Base-by-base conservation (phyloP, 129 eudicot genomes). In the Ambrosia trifida region DNA sequence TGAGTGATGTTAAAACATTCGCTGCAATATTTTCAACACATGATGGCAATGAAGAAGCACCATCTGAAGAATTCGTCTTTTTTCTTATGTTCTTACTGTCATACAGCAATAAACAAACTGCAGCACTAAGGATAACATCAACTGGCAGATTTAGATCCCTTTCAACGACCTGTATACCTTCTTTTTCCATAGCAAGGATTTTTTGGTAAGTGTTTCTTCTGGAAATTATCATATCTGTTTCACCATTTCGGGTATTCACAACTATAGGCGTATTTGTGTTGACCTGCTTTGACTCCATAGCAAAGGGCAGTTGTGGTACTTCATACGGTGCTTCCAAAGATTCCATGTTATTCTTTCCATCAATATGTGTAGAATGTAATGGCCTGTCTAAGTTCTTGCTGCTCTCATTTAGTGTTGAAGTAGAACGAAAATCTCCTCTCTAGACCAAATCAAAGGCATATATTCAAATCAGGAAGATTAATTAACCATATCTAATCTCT, bases 11-110 rank as follows among this genome's bases (percentile, higher is more conserved):
- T 78, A 95, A 78, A 72, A 85, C 83, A 74, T 88, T 88, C 24
- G 97, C 91, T 40, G 99, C 99, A 61, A 95, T 83, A 68, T 84
- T 81, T 76, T 95, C 99, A 74, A 90, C 69, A 62, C 94, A 90
- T 46, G 84, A 80, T 63, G 97, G 75, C 75, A 93, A 72, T 52
- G 95, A 88, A 72, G 86, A 79, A 54, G 81, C 85, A 75, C 65
- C 82, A 69, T 95, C 90, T 57, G 79, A 79, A 69, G 94, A 80
- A 76, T 81, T 65, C 40, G 96, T 83, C 87, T 88, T 95, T 76
- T 79, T 84, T 72, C 81, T 84, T 52, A 95, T 86, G 83, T 95
- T 95, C 74, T 67, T 79, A 78, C 75, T 76, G 79, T 95, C 91
- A 83, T 95, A 95, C 85, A 94, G 84, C 45, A 81, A 88, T 64